Conservation (phyloP, 2,329 filamentous ascomycete genomes). For the Pseudophaeomoniella oleicola region DNA sequence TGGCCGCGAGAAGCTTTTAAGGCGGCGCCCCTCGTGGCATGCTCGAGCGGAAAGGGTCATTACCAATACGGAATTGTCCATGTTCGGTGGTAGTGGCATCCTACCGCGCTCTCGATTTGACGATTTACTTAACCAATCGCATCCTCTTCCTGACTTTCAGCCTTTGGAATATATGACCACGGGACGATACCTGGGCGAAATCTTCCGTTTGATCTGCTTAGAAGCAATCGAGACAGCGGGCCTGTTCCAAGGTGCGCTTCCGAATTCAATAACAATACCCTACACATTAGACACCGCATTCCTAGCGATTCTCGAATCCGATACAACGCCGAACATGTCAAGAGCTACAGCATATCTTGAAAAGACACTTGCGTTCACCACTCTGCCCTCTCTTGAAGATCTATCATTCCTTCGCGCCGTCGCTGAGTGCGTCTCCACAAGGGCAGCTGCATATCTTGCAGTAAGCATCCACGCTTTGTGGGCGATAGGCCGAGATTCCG, state of each 20-base stretch:
- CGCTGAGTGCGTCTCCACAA: conserved; percentile 38
- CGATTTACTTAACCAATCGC: conserved; percentile 40
- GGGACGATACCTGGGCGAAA: conserved; percentile 49
- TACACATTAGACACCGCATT: conserved; percentile 47
- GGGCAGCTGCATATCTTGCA: conserved; percentile 48
- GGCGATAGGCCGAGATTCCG: conserved; percentile 36
- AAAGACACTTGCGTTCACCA: conserved; percentile 34
- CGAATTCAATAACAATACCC: conserved; percentile 37
- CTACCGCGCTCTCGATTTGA: conserved; percentile 48
- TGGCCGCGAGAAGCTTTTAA: conserved; percentile 40
- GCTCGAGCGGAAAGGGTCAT: conserved; percentile 45
- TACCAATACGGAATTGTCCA: conserved; percentile 52
- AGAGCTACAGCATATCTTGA: conserved; percentile 32
- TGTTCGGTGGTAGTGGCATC: conserved; percentile 45
- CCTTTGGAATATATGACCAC: conserved; percentile 51
- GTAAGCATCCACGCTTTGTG: conserved; percentile 49
- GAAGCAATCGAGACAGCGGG: conserved; percentile 42
- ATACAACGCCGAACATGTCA: conserved; percentile 21
- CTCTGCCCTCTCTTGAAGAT: conserved; percentile 31
- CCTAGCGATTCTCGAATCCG: conserved; percentile 41
- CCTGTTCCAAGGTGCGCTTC: conserved; percentile 42
- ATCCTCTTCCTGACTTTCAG: conserved; percentile 47
- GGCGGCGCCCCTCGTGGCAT: conserved; percentile 39
- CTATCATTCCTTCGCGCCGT: conserved; percentile 40
- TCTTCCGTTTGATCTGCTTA: conserved; percentile 44